Percentiles rank a stretch among this genome's conserved stretches.
Conservation (phyloP, 345 rosid species). For the Mangifera indica region DNA sequence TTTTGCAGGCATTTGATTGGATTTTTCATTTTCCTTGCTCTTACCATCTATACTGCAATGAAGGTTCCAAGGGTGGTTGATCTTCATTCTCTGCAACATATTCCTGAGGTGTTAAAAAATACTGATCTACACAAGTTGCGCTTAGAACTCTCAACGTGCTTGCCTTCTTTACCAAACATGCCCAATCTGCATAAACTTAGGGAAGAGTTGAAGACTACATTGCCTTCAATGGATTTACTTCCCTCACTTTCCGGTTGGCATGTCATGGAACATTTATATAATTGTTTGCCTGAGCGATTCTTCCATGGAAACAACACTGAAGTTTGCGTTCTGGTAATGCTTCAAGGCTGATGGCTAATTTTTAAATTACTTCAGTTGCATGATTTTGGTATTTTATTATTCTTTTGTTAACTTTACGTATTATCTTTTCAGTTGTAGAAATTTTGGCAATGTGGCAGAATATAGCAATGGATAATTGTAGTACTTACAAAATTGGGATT, state of each 20-base stretch:
- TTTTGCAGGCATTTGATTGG: slow-evolving; percentile 97
- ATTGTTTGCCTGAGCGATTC: slow-evolving; percentile 85
- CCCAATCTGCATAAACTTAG: slow-evolving; percentile 52
- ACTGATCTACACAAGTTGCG: slow-evolving; percentile 80
- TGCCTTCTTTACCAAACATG: slow-evolving; percentile 68
- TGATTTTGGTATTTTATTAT: background rate
- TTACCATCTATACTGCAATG: slow-evolving; percentile 81
- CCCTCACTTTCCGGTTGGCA: slow-evolving; percentile 59
- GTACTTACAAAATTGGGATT: too few species aligned
- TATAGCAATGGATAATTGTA: too few species aligned
- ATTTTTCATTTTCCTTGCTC: slow-evolving; percentile 87
- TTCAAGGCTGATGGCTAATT: background rate
- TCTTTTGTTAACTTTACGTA: background rate
- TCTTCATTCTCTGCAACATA: slow-evolving; percentile 69
- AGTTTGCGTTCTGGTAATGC: slow-evolving; percentile 79
- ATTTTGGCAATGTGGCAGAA: background rate
- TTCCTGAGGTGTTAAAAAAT: slow-evolving; percentile 60
- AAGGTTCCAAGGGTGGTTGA: slow-evolving; percentile 79
- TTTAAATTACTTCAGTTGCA: background rate
- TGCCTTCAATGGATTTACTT: slow-evolving; percentile 42
- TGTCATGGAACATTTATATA: slow-evolving; percentile 71
- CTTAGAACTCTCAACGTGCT: slow-evolving; percentile 52
- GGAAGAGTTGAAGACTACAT: slow-evolving; percentile 39
- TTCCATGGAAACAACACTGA: slow-evolving; percentile 68
- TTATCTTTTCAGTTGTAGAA: background rate